Percentiles rank a stretch among this genome's conserved stretches.
phyloP scores from a whole-genome alignment of 805 yeast genomes.

The Kuraishia molischiana region DNA sequence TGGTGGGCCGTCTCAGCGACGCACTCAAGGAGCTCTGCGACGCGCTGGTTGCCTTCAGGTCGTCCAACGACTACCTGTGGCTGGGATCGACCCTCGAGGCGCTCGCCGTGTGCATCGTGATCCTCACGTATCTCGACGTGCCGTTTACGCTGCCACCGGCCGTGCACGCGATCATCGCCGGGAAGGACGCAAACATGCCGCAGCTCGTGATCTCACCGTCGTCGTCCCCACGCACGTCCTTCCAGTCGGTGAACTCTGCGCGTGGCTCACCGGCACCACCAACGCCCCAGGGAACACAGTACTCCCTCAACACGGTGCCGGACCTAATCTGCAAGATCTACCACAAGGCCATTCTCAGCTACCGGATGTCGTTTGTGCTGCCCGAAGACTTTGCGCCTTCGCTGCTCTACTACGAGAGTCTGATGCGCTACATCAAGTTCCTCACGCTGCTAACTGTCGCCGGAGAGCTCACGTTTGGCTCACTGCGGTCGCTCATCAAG shows the following conservation, averaged over 20 bases:
- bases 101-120: constrained; percentile 52
- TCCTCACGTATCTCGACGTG: constrained; percentile 47
- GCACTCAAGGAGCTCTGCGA: constrained; percentile 73
- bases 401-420: constrained; percentile 62
- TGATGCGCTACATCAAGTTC: constrained; percentile 53
- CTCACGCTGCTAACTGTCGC: constrained; percentile 42
- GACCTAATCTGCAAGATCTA: constrained; percentile 27
- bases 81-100: constrained; percentile 83
- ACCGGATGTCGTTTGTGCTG: constrained; percentile 41
- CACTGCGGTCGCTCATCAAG: constrained; percentile 35
- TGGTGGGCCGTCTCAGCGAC: constrained; percentile 70
- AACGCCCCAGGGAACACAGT: constrained; percentile 7
- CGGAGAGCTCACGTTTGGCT: constrained; percentile 32
- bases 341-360: constrained; percentile 30
- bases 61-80: constrained; percentile 76
- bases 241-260: constrained; percentile 14
- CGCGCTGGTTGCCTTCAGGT: constrained; percentile 47
- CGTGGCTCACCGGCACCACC: constrained; percentile 4
- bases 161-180: constrained; percentile 13
- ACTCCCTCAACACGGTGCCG: constrained; percentile 17
- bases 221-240: constrained; percentile 40
- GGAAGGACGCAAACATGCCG: constrained; percentile 14
- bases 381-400: constrained; percentile 77
- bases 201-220: constrained; percentile 18
- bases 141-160: constrained; percentile 38